Evolutionary conservation across 257 asterid species (phyloP), one percentile per base, ranked within the genome.

Genomic region (Forsythia viridissima): DNA sequence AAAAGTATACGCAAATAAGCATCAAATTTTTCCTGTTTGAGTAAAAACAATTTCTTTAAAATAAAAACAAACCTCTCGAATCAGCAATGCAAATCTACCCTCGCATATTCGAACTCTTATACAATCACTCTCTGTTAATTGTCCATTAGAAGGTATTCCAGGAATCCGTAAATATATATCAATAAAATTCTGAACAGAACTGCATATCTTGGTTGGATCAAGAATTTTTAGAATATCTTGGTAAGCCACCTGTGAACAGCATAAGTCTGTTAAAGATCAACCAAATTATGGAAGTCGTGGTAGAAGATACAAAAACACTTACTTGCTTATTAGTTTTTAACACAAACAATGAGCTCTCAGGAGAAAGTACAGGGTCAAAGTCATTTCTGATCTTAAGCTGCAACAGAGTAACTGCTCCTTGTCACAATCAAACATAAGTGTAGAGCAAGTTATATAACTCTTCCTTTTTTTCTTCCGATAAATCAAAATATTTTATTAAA

Each of bases 311-410:
- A 73, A 77, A 30, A 70, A 8, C 61, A 84, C 97, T 79, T 85
- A 93, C 99, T 78, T 91, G 93, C 76, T 89, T 91, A 80, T 93
- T 89, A 83, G 97, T 93, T 94, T 96, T 96, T 87, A 96, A 83
- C 77, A 96, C 93, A 75, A 96, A 96, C 89, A 96, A 80, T 41
- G 99, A 96, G 88, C 98, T 96, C 90, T 93, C 99, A 2, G 99
- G 97, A 43, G 99, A 96, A 76, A 96, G 96, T 73, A 96, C 99
- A 10, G 99, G 99, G 83, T 96, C 99, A 82, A 96, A 96, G 87
- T 96, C 99, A 78, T 96, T 96, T 80, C 99, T 87, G 87, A 93
- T 96, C 86, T 93, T 96, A 84, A 96, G 94, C 99, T 96, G 98
- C 90, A 88, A 75, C 75, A 83, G 73, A 67, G 74, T 51, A 70